Evolutionary conservation across 2,329 filamentous ascomycete genomes (phyloP), one percentile per base, ranked within the genome.

Genomic region (Calonectria leucothoes): DNA sequence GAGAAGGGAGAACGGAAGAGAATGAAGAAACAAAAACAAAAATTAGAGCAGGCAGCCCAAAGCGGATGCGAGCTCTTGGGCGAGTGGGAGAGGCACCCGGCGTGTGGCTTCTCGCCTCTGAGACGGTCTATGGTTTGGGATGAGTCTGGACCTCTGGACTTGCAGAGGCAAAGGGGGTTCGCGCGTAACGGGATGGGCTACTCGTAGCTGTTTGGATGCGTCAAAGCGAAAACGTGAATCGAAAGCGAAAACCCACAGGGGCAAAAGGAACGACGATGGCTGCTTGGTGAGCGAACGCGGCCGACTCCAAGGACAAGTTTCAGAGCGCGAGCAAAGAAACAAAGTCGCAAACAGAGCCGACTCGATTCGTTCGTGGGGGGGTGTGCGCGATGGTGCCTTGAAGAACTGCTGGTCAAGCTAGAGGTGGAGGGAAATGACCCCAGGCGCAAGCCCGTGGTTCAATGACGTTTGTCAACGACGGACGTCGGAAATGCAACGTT

Each of bases 401-500:
- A 71, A 49, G 42, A 66, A 63, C 37, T 63, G 57, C 37, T 57
- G 52, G 52, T 57, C 52, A 64, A 66, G 52, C 69, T 52, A 59
- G 65, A 51, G 37, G 48, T 37, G 48, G 63, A 61, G 45, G 70
- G 70, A 66, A 69, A 72, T 72, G 65, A 65, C 52, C 65, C 33
- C 65, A 49, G 70, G 57, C 67, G 63, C 48, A 64, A 37, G 48
- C 33, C 35, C n/a, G 52, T 45, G 37, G 70, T 42, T 48, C 63
- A 69, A 72, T 72, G 70, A 72, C 70, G 70, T 65, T 71, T n/a
- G 55, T 71, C 69, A 29, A 71, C 42, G 52, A 52, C 55, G 64
- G 64, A 59, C 55, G 70, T 68, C 31, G 52, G 64, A 35, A 71
- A 68, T 39, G 49, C 39, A 51, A 49, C 69, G 52, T 57, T 71